These are phyloP conservation scores for Ophiostoma sp. DNA, from an alignment of 2,329 filamentous ascomycete genomes.

Conservation along the genomic window DNA sequence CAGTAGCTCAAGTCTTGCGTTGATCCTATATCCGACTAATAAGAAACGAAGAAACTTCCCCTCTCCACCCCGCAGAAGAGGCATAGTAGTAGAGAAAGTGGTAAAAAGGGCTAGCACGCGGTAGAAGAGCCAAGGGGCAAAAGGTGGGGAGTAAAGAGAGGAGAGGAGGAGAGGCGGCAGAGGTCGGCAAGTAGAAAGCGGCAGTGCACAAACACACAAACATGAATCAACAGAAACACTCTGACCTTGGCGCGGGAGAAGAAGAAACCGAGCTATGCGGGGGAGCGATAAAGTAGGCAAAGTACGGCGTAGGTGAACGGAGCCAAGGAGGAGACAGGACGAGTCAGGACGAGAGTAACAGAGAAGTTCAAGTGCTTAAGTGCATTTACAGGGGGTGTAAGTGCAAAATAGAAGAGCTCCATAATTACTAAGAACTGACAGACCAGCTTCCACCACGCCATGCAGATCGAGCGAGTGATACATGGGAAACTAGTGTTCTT, in stretches of 20 bases:
- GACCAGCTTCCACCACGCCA: background rate
- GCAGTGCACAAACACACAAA: conserved; percentile 11
- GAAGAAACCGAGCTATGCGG: background rate
- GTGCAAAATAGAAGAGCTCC: background rate
- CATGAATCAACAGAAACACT: background rate
- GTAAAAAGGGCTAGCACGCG: background rate
- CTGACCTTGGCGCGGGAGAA: background rate
- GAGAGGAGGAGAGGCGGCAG: background rate
- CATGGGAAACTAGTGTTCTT: too few relatives aligned
- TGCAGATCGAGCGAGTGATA: background rate
- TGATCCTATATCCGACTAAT: background rate
- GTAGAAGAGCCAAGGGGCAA: background rate
- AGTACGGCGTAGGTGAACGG: background rate
- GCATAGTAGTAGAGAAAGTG: background rate
- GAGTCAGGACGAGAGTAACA: too few relatives aligned
- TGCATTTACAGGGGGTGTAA: background rate
- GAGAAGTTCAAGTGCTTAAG: background rate
- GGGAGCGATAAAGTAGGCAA: background rate
- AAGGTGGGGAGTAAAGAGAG: background rate
- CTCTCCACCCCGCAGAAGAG: conserved; percentile 1
- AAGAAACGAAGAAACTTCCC: background rate
- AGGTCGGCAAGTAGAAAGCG: background rate
- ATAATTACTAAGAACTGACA: conserved; percentile 24
- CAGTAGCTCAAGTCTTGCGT: background rate
- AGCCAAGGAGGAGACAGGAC: too few relatives aligned